A percentile compares a stretch with the other conserved stretches of the same genome.
These are phyloP conservation scores for Eucalyptus microcorys DNA, from an alignment of 345 rosid species.

Conservation along the genomic window DNA sequence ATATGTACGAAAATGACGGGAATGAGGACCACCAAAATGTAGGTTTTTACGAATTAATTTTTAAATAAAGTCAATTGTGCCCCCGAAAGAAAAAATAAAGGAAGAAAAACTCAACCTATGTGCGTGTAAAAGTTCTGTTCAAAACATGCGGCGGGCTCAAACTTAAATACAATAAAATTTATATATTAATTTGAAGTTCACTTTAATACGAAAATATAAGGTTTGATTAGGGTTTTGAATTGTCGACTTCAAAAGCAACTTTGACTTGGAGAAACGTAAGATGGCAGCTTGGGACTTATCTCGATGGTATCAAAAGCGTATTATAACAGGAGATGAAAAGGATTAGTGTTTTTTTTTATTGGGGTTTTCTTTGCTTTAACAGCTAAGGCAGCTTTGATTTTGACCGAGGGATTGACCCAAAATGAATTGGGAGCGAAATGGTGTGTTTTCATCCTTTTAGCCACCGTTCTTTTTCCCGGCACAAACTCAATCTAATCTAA, in stretches of 20 bases:
- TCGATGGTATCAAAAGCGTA: neutral
- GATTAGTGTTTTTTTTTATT: neutral
- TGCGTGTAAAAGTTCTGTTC: neutral
- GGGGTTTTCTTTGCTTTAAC: neutral
- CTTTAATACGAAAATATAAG: neutral
- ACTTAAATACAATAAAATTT: neutral
- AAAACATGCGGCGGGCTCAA: neutral
- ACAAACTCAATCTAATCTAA: neutral
- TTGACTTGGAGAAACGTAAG: neutral
- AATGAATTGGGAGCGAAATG: neutral
- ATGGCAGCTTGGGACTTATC: neutral
- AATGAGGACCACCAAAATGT: neutral
- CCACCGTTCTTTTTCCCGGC: neutral
- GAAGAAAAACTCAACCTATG: neutral
- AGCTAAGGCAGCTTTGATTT: neutral
- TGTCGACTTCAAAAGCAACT: neutral
- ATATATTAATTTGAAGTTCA: neutral
- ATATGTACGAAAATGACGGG: neutral
- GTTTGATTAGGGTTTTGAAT: neutral
- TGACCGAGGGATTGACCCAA: neutral
- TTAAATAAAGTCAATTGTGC: neutral
- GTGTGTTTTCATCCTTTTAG: neutral
- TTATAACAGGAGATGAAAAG: neutral
- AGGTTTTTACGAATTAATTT: neutral
- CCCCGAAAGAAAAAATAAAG: rapidly evolving